Conservation (phyloP, 202 grass and related monocot species). For the Sporobolus alterniflorus region DNA sequence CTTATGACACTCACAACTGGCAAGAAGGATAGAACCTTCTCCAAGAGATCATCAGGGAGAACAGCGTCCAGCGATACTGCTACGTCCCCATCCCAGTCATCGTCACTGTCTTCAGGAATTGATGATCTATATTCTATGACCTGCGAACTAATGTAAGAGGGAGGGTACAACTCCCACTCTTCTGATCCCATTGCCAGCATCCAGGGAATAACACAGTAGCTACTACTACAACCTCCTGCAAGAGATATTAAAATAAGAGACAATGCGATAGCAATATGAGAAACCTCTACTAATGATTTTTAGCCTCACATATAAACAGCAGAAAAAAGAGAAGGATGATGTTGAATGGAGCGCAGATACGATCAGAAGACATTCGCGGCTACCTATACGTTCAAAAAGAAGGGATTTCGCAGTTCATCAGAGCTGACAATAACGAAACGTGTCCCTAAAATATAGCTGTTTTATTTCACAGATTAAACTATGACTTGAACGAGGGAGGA, state of each 20-base stretch:
- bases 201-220: constrained; percentile 10
- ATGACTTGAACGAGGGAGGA: not conserved
- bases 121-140: constrained; percentile 25
- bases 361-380: not conserved
- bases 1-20: constrained; percentile 79
- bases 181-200: constrained; percentile 52
- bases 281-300: not conserved
- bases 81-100: constrained; percentile 22
- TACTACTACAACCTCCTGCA: constrained; percentile 44
- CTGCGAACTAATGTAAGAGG: constrained; percentile 43
- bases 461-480: constrained; percentile 5
- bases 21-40: constrained; percentile 85
- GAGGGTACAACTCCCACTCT: constrained; percentile 60
- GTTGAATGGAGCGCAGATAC: not conserved
- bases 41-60: constrained; percentile 85
- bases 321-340: no score
- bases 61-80: constrained; percentile 50
- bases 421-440: constrained; percentile 21
- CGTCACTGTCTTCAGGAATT: constrained; percentile 37
- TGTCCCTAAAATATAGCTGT: not conserved
- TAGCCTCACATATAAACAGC: no score
- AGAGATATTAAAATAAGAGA: constrained; percentile 18
- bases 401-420: not conserved
- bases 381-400: not conserved
- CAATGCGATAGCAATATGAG: not conserved